Conservation (phyloP, 345 rosid species). For the Rhizophora apiculata region DNA sequence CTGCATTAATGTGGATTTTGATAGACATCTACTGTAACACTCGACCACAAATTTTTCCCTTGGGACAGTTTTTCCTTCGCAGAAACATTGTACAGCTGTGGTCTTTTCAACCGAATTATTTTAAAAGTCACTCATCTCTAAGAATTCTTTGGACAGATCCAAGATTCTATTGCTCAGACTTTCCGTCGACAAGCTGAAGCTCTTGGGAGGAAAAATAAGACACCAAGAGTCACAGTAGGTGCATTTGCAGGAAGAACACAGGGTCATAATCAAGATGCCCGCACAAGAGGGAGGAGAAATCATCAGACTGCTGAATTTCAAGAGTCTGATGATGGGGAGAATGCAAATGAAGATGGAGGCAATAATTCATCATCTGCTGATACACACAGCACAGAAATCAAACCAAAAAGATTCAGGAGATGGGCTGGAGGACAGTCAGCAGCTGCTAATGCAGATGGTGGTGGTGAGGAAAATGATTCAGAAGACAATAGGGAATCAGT, state of each 20-base stretch:
- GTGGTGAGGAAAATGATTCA: slow-evolving; percentile 39
- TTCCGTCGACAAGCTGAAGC: slow-evolving; percentile 46
- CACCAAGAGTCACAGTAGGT: slow-evolving; percentile 27
- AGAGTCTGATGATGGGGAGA: slow-evolving; percentile 42
- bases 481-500: slow-evolving; percentile 38
- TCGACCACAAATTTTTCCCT: not conserved
- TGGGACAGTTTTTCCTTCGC: not conserved
- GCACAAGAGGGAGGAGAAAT: slow-evolving; percentile 36
- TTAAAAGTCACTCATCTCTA: slow-evolving; percentile 3
- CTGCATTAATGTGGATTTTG: slow-evolving; percentile 2
- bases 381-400: slow-evolving; percentile 32
- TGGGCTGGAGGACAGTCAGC: slow-evolving; percentile 30
- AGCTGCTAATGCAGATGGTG: slow-evolving; percentile 35
- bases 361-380: slow-evolving; percentile 43
- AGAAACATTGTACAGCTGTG: not conserved
- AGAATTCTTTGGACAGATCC: slow-evolving; percentile 37
- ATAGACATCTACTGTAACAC: not conserved
- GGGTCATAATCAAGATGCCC: slow-evolving; percentile 24
- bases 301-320: slow-evolving; percentile 33
- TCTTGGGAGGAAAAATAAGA: slow-evolving; percentile 33
- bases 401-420: slow-evolving; percentile 40
- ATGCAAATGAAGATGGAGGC: slow-evolving; percentile 38
- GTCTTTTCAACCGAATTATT: not conserved
- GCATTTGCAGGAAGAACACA: slow-evolving; percentile 35
- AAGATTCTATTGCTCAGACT: slow-evolving; percentile 49